Conservation (phyloP, 2,329 filamentous ascomycete genomes). For the Sclerotinia glacialis region DNA sequence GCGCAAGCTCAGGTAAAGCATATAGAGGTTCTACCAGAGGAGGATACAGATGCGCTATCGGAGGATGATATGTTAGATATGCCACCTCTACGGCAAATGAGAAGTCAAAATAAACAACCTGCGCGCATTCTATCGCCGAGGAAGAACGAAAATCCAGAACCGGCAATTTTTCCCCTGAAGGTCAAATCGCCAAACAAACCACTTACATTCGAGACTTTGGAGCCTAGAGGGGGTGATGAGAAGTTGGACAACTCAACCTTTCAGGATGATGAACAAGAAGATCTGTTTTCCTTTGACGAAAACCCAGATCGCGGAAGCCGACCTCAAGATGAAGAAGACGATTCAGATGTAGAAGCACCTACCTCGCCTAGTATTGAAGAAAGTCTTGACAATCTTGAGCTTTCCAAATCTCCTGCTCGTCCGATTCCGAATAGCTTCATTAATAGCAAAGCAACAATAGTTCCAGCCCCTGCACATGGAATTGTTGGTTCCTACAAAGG, state of each 20-base stretch:
- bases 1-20: not conserved
- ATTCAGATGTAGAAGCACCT: conserved; percentile 20
- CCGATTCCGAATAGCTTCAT: not conserved
- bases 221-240: conserved; percentile 13
- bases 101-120: conserved; percentile 24
- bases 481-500: conserved; percentile 55
- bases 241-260: conserved; percentile 23
- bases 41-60: conserved; percentile 22
- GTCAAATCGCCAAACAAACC: conserved; percentile 20
- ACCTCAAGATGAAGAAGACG: conserved; percentile 21
- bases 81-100: conserved; percentile 27
- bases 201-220: conserved; percentile 14
- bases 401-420: conserved; percentile 23
- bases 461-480: conserved; percentile 20
- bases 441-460: conserved; percentile 3
- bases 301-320: conserved; percentile 22
- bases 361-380: conserved; percentile 6
- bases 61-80: conserved; percentile 35
- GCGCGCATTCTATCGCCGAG: conserved; percentile 20
- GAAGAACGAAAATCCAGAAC: conserved; percentile 5
- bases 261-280: conserved; percentile 32
- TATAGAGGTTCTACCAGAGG: conserved; percentile 1
- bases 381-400: conserved; percentile 10
- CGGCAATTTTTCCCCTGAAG: conserved; percentile 4
- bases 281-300: conserved; percentile 36